Conservation (phyloP, 169 alveolate species). For the Plasmodium yoelii region DNA sequence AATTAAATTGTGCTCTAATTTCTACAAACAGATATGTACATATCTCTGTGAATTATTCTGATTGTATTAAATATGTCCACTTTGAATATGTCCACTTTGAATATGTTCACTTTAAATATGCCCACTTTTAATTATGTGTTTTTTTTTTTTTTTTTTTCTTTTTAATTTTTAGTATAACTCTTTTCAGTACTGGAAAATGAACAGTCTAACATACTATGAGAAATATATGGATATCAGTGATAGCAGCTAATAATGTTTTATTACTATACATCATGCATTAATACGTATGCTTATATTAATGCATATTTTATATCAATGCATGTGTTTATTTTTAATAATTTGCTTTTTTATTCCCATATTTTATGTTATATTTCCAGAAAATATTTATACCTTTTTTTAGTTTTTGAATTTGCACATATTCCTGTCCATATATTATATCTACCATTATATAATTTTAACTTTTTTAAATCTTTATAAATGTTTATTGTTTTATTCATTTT, state of each 20-base stretch:
- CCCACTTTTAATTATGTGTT: not conserved
- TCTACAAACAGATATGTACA: too few species aligned
- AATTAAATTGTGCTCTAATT: too few species aligned
- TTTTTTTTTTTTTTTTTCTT: not conserved
- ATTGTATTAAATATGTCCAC: too few species aligned
- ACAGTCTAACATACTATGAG: conserved; percentile 66
- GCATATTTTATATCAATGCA: not conserved
- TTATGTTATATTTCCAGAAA: conserved; percentile 1
- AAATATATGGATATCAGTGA: conserved; percentile 74
- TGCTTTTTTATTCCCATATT: conserved; percentile 7
- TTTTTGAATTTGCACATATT: not conserved
- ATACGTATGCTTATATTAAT: too few species aligned
- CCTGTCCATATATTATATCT: not conserved
- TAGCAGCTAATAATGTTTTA: conserved; percentile 21
- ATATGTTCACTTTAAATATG: too few species aligned
- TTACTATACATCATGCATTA: not conserved
- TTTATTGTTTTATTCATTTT: too few species aligned
- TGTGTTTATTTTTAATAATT: not conserved
- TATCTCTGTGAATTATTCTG: too few species aligned
- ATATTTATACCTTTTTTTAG: not conserved
- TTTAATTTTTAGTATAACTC: conserved; percentile 68
- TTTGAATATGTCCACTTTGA: too few species aligned
- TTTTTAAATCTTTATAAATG: too few species aligned
- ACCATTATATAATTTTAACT: too few species aligned
- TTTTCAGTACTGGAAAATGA: conserved; percentile 76